phyloP scores from a whole-genome alignment of 2,329 filamentous ascomycete genomes.

The Penicillium palitans region DNA sequence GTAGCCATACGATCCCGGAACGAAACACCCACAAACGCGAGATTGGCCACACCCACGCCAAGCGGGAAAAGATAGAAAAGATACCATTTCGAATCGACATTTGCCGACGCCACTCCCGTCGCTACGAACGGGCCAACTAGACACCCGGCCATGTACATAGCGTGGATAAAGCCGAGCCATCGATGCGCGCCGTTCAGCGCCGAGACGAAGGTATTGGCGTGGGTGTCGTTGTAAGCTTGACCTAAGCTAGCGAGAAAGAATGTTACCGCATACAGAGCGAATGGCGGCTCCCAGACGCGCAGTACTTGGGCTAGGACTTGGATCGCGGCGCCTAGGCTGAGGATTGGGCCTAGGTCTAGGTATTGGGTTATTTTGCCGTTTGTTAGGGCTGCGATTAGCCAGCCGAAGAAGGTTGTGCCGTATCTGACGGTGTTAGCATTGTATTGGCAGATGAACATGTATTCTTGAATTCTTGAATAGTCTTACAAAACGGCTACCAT shows the following conservation, averaged over 20 bases:
- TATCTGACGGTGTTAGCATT: slow-evolving; percentile 42
- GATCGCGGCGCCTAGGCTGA: slow-evolving; percentile 56
- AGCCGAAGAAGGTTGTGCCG: slow-evolving; percentile 59
- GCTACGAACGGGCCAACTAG: slow-evolving; percentile 59
- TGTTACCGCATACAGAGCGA: slow-evolving; percentile 57
- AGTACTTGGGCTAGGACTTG: slow-evolving; percentile 52
- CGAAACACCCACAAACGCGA: slow-evolving; percentile 48
- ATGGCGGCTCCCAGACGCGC: slow-evolving; percentile 58
- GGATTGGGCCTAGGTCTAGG: slow-evolving; percentile 58
- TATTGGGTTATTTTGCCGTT: slow-evolving; percentile 52
- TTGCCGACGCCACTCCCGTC: slow-evolving; percentile 51
- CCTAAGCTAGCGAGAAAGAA: slow-evolving; percentile 62
- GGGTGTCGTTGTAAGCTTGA: slow-evolving; percentile 64
- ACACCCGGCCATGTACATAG: slow-evolving; percentile 59
- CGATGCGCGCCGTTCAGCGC: slow-evolving; percentile 55
- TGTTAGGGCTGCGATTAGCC: slow-evolving; percentile 59
- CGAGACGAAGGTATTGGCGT: slow-evolving; percentile 63
- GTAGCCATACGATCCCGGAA: slow-evolving; percentile 48
- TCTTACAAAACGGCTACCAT: slow-evolving; percentile 54
- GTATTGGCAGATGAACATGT: neutral
- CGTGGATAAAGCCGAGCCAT: slow-evolving; percentile 65
- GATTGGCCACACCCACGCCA: slow-evolving; percentile 54
- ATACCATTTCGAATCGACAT: slow-evolving; percentile 48
- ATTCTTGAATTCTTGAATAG: neutral
- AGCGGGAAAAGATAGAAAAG: slow-evolving; percentile 59